A percentile compares a stretch with the other conserved stretches of the same genome.
These are phyloP conservation scores for Allantophomopsis lycopodina DNA, from an alignment of 2,329 filamentous ascomycete species.

Conservation along the genomic window DNA sequence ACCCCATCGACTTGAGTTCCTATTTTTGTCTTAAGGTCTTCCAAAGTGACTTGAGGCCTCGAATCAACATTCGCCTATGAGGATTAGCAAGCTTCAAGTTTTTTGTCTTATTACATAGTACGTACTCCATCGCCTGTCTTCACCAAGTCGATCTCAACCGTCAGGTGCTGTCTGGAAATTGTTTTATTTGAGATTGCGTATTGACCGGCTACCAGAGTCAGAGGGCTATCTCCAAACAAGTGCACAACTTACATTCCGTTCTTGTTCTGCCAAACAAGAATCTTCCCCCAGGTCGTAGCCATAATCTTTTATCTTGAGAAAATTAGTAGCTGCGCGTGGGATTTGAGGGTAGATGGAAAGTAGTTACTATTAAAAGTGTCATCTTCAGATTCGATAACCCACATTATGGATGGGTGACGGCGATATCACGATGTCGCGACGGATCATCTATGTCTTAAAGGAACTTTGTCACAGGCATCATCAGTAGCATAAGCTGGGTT, in stretches of 20 bases:
- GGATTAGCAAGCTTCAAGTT: background rate
- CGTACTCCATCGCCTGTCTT: conserved; percentile 52
- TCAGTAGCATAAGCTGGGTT: too few relatives aligned
- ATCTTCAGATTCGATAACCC: conserved; percentile 38
- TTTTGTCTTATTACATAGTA: background rate
- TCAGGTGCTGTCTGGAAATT: conserved; percentile 81
- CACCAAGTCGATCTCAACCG: conserved; percentile 57
- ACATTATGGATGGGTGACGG: conserved; percentile 22
- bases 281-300: conserved; percentile 74
- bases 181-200: conserved; percentile 64
- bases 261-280: conserved; percentile 77
- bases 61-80: conserved; percentile 8
- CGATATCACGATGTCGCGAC: too few relatives aligned
- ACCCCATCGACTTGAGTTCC: conserved; percentile 69
- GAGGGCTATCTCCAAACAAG: conserved; percentile 1
- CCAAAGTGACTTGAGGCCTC: conserved; percentile 58
- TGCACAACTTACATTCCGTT: conserved; percentile 37
- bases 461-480: too few relatives aligned
- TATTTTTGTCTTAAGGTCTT: conserved; percentile 71
- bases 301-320: conserved; percentile 51
- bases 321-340: conserved; percentile 6
- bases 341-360: background rate
- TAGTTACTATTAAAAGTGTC: conserved; percentile 33
- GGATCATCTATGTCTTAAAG: too few relatives aligned
- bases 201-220: conserved; percentile 36